phyloP scores from a whole-genome alignment of 2,329 filamentous ascomycete species.

The Sclerotinia spermophila region DNA sequence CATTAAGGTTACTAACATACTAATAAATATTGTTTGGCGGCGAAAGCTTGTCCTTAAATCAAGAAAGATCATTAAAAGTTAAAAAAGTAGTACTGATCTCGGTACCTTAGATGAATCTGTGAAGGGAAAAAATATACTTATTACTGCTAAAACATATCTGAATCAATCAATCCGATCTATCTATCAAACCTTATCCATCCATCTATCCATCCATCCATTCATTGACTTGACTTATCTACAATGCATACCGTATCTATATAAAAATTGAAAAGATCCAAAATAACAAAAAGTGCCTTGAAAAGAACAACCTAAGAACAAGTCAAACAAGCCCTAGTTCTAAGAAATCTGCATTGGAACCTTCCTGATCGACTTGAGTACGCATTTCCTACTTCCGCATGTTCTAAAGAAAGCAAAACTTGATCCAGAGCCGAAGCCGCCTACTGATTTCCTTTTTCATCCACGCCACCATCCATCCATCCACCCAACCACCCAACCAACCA shows the following conservation, averaged over 20 bases:
- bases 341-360: neutral
- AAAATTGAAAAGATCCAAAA: neutral
- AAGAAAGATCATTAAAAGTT: neutral
- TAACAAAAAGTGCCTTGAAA: neutral
- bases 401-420: neutral
- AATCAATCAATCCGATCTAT: neutral
- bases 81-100: too few relatives aligned
- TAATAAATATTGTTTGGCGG: neutral
- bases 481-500: neutral
- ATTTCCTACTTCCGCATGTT: neutral
- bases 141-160: neutral
- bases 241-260: too few relatives aligned
- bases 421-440: neutral
- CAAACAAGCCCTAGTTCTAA: neutral
- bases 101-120: too few relatives aligned
- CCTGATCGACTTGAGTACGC: neutral
- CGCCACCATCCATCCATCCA: constrained; percentile 6
- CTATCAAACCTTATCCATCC: neutral
- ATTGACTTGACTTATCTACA: neutral
- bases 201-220: too few relatives aligned
- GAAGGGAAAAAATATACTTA: neutral
- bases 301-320: neutral
- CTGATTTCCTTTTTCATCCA: neutral
- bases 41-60: neutral
- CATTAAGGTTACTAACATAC: too few relatives aligned